phyloP scores from a whole-genome alignment of 257 asterid species.

The Nicotiana sylvestris region DNA sequence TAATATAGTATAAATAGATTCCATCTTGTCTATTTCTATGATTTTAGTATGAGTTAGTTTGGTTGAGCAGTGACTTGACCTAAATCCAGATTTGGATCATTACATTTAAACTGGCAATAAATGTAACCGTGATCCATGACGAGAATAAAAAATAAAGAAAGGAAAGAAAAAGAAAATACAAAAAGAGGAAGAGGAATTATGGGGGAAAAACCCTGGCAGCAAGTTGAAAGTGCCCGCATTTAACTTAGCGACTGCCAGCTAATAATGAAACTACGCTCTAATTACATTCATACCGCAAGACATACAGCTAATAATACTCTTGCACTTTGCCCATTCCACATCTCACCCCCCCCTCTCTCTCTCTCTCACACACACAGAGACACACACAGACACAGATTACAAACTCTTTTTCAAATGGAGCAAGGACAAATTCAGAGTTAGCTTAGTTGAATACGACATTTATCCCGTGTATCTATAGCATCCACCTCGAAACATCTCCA shows the following conservation, averaged over 20 bases:
- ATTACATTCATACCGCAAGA: not conserved
- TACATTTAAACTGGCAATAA: too few species aligned
- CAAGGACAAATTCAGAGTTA: not conserved
- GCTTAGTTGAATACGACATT: too few species aligned
- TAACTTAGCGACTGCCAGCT: conserved; percentile 2
- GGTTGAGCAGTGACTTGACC: too few species aligned
- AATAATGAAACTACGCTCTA: not conserved
- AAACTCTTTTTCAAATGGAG: conserved; percentile 7
- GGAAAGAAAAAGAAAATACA: not conserved
- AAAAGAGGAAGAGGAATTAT: not conserved
- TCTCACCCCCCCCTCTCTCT: not conserved
- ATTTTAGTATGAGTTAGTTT: too few species aligned
- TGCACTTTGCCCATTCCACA: not conserved
- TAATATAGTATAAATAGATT: too few species aligned
- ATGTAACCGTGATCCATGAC: not conserved
- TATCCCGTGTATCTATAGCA: not conserved
- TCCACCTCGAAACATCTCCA: not conserved
- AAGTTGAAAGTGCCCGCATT: not conserved
- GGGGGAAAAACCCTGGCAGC: not conserved
- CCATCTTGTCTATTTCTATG: too few species aligned
- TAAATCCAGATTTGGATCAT: too few species aligned
- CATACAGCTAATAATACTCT: not conserved
- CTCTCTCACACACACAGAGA: not conserved
- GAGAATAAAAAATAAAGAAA: not conserved
- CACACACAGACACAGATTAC: not conserved